Conservation (phyloP, 2,329 filamentous ascomycete species). For the Hypoxylon sp. region DNA sequence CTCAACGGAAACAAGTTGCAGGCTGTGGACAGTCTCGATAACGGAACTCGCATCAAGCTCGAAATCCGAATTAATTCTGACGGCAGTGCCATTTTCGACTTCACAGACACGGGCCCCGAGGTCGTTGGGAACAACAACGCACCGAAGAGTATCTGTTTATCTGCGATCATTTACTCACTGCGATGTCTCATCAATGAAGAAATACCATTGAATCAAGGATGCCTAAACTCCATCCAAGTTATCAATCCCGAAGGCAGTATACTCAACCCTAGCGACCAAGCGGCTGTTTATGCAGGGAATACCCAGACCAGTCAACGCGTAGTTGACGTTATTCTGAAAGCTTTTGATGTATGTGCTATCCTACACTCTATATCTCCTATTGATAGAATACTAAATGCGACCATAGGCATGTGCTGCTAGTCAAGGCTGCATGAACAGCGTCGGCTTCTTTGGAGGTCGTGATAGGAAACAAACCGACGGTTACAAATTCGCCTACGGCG, state of each 20-base stretch:
- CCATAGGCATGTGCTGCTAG: conserved; percentile 63
- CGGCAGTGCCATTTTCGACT: conserved; percentile 71
- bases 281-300: conserved; percentile 34
- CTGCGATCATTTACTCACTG: conserved; percentile 43
- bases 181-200: conserved; percentile 75
- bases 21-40: conserved; percentile 79
- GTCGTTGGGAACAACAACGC: conserved; percentile 44
- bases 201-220: conserved; percentile 79
- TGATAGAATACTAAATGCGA: background rate
- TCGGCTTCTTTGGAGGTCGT: conserved; percentile 67
- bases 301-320: conserved; percentile 36
- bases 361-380: no score
- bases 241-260: conserved; percentile 42
- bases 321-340: conserved; percentile 34
- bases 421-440: conserved; percentile 82
- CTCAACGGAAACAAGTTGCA: conserved; percentile 62
- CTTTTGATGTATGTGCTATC: conserved; percentile 27
- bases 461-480: conserved; percentile 26
- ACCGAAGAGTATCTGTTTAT: conserved; percentile 43
- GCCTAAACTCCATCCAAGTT: conserved; percentile 52
- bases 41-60: conserved; percentile 50
- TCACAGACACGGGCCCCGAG: conserved; percentile 62
- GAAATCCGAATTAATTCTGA: conserved; percentile 64
- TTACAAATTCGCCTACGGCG: conserved; percentile 74
- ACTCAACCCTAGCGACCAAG: conserved; percentile 42